Conservation (phyloP, 2,329 filamentous ascomycete species). For the Fulvia fulva region DNA sequence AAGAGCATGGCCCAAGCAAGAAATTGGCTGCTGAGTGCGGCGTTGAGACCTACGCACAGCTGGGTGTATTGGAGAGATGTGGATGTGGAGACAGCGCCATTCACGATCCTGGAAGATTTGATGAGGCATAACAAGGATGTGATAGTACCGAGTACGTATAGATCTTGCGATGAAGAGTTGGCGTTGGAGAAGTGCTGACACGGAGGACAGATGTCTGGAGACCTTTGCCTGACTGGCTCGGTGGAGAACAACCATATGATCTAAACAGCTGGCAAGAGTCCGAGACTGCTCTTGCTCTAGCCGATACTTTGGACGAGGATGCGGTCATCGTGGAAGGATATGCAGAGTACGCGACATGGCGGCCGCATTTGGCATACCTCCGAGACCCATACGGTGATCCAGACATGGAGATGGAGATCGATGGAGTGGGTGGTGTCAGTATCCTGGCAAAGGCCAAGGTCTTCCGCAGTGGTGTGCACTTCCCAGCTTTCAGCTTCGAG, state of each 20-base stretch:
- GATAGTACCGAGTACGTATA: constrained; percentile 86
- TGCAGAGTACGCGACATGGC: constrained; percentile 97
- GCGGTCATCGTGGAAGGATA: constrained; percentile 99
- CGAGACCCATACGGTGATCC: constrained; percentile 95
- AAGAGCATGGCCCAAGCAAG: constrained; percentile 98
- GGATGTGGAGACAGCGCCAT: constrained; percentile 94
- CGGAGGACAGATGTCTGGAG: constrained; percentile 71
- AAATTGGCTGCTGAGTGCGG: constrained; percentile 94
- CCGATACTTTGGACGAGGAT: constrained; percentile 93
- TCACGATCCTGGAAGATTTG: constrained; percentile 92
- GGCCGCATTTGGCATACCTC: constrained; percentile 92
- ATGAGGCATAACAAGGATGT: constrained; percentile 99
- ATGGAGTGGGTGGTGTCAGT: constrained; percentile 94
- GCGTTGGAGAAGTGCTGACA: constrained; percentile 41
- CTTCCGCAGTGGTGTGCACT: constrained; percentile 91
- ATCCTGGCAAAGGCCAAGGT: constrained; percentile 95
- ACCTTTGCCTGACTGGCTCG: constrained; percentile 97
- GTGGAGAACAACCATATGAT: constrained; percentile 96
- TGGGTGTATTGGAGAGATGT: constrained; percentile 99
- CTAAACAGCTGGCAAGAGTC: constrained; percentile 99
- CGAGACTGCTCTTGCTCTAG: constrained; percentile 87
- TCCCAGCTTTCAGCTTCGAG: constrained; percentile 97
- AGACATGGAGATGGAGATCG: constrained; percentile 99
- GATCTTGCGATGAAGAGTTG: not conserved
- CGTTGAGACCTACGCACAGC: constrained; percentile 87